Conservation (phyloP, 176 grass and related monocot species). For the Thinopyrum elongatum region DNA sequence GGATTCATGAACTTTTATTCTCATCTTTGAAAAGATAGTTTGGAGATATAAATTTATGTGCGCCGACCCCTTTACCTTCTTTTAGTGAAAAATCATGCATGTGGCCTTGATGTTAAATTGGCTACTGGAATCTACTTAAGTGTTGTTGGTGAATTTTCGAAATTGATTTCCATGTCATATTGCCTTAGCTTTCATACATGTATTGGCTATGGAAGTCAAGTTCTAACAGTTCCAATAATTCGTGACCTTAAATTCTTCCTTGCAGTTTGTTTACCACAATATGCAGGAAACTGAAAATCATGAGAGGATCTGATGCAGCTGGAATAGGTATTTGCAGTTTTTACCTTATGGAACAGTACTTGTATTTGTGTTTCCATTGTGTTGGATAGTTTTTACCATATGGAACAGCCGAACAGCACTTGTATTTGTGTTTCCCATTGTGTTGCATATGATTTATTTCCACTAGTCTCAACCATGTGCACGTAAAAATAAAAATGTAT, state of each 20-base stretch:
- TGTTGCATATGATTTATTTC: neutral
- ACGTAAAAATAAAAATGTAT: neutral
- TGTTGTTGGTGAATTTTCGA: neutral
- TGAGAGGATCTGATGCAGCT: conserved; percentile 67
- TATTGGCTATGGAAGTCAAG: neutral
- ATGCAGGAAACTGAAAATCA: conserved; percentile 61
- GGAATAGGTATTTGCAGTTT: conserved; percentile 42
- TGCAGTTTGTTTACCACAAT: conserved; percentile 57
- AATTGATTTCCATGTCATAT: conserved; percentile 6
- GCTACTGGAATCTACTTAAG: neutral
- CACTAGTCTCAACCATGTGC: neutral
- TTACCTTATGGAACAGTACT: neutral
- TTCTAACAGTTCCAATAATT: neutral
- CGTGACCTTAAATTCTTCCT: conserved; percentile 2
- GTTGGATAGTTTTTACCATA: neutral
- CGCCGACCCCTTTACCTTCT: neutral
- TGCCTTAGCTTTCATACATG: neutral
- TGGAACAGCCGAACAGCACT: neutral
- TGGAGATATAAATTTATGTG: neutral
- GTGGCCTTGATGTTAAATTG: neutral
- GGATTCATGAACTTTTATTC: neutral
- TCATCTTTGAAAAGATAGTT: neutral
- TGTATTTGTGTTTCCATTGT: neutral
- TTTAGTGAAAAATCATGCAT: neutral
- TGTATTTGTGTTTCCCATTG: neutral